Percentiles rank a stretch among this genome's conserved stretches.
phyloP scores from a whole-genome alignment of 495 filamentous ascomycete genomes.

The Aspergillus bridgeri region DNA sequence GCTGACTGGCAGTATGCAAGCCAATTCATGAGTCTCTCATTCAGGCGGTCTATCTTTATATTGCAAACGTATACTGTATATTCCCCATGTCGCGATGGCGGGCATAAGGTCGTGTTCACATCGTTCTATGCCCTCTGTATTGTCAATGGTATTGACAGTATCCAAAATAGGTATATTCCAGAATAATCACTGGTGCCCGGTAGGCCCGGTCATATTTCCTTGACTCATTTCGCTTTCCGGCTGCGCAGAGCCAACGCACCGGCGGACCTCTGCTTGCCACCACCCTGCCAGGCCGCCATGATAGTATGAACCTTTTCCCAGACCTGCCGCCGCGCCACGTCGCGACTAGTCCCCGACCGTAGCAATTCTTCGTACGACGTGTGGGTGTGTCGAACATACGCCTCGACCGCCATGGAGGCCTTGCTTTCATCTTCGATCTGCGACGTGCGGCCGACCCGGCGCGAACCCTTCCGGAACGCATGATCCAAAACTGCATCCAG shows the following conservation, averaged over 20 bases:
- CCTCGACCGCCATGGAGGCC: conserved; percentile 44
- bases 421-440: conserved; percentile 34
- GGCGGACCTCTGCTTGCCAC: conserved; percentile 5
- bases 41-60: too few relatives aligned
- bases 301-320: conserved; percentile 26
- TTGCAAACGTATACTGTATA: too few relatives aligned
- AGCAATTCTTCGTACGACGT: conserved; percentile 47
- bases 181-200: too few relatives aligned
- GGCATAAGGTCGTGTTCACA: too few relatives aligned
- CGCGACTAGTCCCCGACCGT: conserved; percentile 19
- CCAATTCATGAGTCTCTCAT: too few relatives aligned
- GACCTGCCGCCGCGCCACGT: conserved; percentile 25
- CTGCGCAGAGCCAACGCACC: conserved; percentile 13
- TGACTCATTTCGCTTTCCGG: conserved; percentile 5
- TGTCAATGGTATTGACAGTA: too few relatives aligned
- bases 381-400: conserved; percentile 49
- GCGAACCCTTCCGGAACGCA: conserved; percentile 48
- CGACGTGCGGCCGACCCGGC: conserved; percentile 45
- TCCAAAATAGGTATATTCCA: too few relatives aligned
- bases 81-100: too few relatives aligned
- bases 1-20: too few relatives aligned
- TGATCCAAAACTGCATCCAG: conserved; percentile 39
- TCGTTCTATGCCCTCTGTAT: too few relatives aligned
- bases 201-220: too few relatives aligned
- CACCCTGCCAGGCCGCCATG: conserved; percentile 31